These are phyloP conservation scores for Miscanthus lutarioriparius DNA, from an alignment of 176 grass and related monocot genomes.

Conservation along the genomic window DNA sequence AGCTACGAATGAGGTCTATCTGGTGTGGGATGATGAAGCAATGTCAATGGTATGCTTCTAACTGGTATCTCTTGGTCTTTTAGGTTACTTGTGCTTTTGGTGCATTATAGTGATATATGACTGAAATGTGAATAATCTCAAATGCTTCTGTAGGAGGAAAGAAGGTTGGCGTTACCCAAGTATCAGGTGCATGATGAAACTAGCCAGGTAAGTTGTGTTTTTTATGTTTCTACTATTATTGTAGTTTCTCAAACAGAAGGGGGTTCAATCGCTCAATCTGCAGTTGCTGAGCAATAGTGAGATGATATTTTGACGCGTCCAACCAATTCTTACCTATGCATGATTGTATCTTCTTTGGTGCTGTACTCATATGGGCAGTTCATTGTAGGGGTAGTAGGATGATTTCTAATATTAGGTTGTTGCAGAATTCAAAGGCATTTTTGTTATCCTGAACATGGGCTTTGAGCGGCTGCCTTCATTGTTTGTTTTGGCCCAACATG, in stretches of 20 bases:
- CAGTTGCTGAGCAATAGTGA: neutral
- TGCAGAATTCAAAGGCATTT: neutral
- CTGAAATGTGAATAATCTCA: conserved; percentile 2
- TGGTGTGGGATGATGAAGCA: conserved; percentile 98
- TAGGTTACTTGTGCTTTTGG: neutral
- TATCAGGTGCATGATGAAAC: conserved; percentile 99
- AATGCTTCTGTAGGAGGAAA: conserved; percentile 79
- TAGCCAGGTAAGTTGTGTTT: conserved; percentile 97
- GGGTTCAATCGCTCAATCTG: neutral
- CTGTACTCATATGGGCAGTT: neutral
- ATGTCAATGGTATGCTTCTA: conserved; percentile 90
- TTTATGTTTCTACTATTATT: conserved; percentile 49
- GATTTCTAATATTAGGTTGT: neutral
- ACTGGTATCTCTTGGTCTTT: conserved; percentile 17
- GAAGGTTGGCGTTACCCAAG: conserved; percentile 74
- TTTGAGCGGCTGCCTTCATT: neutral
- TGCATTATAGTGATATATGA: conserved; percentile 19
- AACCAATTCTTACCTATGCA: neutral
- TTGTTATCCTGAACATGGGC: neutral
- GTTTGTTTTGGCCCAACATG: neutral
- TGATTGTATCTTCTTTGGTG: neutral
- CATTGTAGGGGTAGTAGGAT: neutral
- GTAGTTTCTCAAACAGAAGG: neutral
- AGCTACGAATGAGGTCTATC: conserved; percentile 79
- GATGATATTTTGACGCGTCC: neutral